Percentiles rank a stretch among this genome's conserved stretches.
Evolutionary conservation across 768 basidiomycete species (phyloP).

Genomic region (Lactifluus piperatus): DNA sequence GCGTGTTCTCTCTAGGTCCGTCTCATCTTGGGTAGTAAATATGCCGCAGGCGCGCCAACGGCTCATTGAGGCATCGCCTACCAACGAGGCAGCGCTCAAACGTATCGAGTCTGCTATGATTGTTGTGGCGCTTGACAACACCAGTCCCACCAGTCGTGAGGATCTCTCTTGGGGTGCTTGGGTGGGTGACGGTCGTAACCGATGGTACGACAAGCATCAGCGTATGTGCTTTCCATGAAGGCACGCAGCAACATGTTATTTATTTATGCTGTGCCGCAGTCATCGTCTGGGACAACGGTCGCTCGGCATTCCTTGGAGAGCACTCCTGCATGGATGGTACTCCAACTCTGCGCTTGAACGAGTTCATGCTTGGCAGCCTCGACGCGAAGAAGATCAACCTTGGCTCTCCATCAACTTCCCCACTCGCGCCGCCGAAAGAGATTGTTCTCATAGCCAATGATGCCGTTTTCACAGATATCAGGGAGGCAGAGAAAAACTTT

Average conservation of each 20-base stretch:
- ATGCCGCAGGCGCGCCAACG: constrained; percentile 42
- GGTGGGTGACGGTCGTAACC: constrained; percentile 84
- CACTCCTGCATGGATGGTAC: constrained; percentile 93
- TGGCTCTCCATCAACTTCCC: constrained; percentile 34
- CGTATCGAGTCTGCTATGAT: constrained; percentile 88
- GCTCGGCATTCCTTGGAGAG: constrained; percentile 86
- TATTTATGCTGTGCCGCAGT: constrained; percentile 38
- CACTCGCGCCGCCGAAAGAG: constrained; percentile 42
- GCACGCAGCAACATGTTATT: neutral
- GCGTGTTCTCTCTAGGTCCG: constrained; percentile 16
- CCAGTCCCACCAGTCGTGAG: constrained; percentile 70
- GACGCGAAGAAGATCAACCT: constrained; percentile 68
- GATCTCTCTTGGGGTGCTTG: constrained; percentile 76
- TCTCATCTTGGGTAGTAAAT: constrained; percentile 14
- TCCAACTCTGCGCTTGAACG: constrained; percentile 90
- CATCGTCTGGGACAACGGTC: constrained; percentile 90
- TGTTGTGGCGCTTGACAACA: constrained; percentile 78
- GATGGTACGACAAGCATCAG: constrained; percentile 98
- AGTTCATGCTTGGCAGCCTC: constrained; percentile 78
- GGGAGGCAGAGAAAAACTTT: constrained; percentile 55
- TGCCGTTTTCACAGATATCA: constrained; percentile 43
- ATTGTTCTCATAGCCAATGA: constrained; percentile 62
- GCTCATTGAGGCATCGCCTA: constrained; percentile 52
- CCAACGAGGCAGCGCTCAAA: constrained; percentile 59
- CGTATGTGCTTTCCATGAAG: constrained; percentile 36